Evolutionary conservation across 495 filamentous ascomycete species (phyloP).

Genomic region (Jackrogersella multiformis): DNA sequence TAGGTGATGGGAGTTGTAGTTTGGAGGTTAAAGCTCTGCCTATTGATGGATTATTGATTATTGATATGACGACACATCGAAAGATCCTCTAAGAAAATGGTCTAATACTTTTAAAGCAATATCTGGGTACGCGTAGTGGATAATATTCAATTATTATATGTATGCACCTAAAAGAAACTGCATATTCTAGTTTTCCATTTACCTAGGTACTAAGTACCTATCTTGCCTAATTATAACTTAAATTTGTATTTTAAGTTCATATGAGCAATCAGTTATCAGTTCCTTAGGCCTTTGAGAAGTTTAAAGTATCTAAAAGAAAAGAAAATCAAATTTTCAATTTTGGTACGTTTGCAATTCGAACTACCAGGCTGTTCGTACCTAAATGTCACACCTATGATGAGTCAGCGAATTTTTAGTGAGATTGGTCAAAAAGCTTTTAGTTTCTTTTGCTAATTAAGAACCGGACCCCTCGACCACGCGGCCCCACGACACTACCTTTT

Average conservation of each 20-base stretch:
- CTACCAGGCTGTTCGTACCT: not conserved
- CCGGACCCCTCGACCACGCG: slow-evolving; percentile 21
- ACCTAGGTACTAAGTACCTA: too few relatives aligned
- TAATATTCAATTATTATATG: not conserved
- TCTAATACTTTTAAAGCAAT: slow-evolving; percentile 1
- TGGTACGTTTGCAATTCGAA: slow-evolving; percentile 19
- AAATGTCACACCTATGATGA: not conserved
- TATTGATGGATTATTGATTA: too few relatives aligned
- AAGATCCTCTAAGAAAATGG: not conserved
- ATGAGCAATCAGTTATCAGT: not conserved
- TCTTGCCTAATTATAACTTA: too few relatives aligned
- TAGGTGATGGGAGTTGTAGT: not conserved
- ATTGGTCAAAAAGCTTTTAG: slow-evolving; percentile 17
- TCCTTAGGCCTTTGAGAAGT: not conserved
- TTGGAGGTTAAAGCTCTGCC: not conserved
- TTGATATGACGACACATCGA: slow-evolving; percentile 22
- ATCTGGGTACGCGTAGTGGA: not conserved
- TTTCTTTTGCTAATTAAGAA: not conserved
- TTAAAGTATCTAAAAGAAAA: not conserved
- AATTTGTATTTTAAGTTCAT: too few relatives aligned
- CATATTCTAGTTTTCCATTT: not conserved
- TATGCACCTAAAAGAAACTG: slow-evolving; percentile 1
- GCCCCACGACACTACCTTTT: slow-evolving; percentile 1
- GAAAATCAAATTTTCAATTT: not conserved
- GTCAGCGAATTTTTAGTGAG: slow-evolving; percentile 19